Percentiles rank a stretch among this genome's conserved stretches.
Evolutionary conservation across 2,329 filamentous ascomycete genomes (phyloP).

Genomic region (Metarhizium brunneum): DNA sequence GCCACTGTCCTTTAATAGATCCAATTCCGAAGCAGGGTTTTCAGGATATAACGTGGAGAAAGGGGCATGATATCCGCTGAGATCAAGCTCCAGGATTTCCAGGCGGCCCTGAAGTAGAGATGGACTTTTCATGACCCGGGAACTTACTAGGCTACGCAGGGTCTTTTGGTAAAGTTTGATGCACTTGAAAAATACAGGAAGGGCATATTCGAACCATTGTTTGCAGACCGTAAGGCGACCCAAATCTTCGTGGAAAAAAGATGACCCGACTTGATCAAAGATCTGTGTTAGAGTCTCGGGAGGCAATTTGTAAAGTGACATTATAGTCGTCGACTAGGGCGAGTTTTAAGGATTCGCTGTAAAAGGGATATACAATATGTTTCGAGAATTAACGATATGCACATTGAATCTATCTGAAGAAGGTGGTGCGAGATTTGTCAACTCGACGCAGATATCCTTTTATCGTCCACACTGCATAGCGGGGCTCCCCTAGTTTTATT

Average conservation of each 20-base stretch:
- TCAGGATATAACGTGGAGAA: too few relatives aligned
- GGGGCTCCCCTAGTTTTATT: too few relatives aligned
- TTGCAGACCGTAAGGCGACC: slow-evolving; percentile 12
- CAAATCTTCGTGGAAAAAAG: slow-evolving; percentile 11
- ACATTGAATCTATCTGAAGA: background rate
- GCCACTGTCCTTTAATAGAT: background rate
- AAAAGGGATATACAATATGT: background rate
- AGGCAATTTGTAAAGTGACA: slow-evolving; percentile 11
- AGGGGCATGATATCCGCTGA: slow-evolving; percentile 2
- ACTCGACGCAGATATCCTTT: background rate
- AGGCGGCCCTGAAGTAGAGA: slow-evolving; percentile 3
- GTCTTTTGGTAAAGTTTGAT: slow-evolving; percentile 5
- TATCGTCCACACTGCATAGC: too few relatives aligned
- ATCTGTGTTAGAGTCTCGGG: slow-evolving; percentile 11
- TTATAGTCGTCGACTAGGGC: background rate
- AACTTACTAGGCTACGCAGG: slow-evolving; percentile 3
- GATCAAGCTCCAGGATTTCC: slow-evolving; percentile 7
- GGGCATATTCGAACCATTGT: slow-evolving; percentile 12
- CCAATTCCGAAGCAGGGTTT: too few relatives aligned
- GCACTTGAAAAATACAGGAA: slow-evolving; percentile 4
- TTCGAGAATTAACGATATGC: background rate
- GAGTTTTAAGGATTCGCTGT: background rate
- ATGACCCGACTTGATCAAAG: slow-evolving; percentile 9
- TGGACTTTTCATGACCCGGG: background rate
- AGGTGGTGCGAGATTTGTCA: background rate